Evolutionary conservation across 345 rosid genomes (phyloP), one percentile per base, ranked within the genome.

Genomic region (Rhodamnia rubescens): DNA sequence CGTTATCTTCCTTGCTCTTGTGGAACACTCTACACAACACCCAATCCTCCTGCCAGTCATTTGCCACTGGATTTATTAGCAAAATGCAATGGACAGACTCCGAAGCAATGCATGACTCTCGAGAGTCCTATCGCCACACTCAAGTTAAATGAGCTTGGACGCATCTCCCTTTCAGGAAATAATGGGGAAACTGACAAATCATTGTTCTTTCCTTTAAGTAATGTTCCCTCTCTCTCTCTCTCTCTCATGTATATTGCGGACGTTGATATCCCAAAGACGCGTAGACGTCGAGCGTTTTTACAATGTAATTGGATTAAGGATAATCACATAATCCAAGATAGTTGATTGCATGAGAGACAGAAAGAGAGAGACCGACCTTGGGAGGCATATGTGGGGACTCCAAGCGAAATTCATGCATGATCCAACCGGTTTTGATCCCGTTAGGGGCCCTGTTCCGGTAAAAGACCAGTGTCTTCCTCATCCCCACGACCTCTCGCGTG

Each of bases 381-480:
- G 99, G 99, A 82, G 97, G 97, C 95, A 95, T 92, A n/a, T 92
- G 97, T 83, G 97, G 98, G 87, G 96, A 89, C 88, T 95, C 97
- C 89, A 97, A 88, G 53, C 99, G 96, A 74, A 95, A 97, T 92
- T 97, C 99, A 87, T 97, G 95, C 99, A 97, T 97, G 87, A 97
- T 97, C 99, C 99, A 97, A 58, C 99, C 95, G 44, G 97, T 93
- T 50, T 98, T 93, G 85, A 94, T 92, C 26, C 99, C 99, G 88
- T 95, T 97, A 24, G 99, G 99, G 74, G 99, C 99, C 90, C 95
- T 97, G 5, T 98, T 98, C 4, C 95, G 92, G 88, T 97, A 97
- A 92, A 95, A 97, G 86, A 97, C 98, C 90, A 97, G 95, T 93
- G 99, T 97, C 93, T 97, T 97, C 93, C 95, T 97, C 81, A 95